Conservation (phyloP, 768 basidiomycete species). For the Russula foetens region DNA sequence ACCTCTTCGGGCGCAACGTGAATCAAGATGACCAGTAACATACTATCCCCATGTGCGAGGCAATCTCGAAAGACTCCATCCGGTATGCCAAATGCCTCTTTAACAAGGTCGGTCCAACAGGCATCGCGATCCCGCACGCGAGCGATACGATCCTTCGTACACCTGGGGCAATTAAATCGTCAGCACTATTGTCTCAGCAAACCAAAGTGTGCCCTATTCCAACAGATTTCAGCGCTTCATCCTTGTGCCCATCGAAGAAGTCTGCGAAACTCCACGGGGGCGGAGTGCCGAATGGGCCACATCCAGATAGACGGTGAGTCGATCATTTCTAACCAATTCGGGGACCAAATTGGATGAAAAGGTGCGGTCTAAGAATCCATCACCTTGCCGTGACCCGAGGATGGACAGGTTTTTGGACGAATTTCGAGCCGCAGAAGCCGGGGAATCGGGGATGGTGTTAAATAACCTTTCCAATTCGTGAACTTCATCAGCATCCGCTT, state of each 20-base stretch:
- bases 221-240: too few species aligned
- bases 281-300: neutral
- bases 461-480: neutral
- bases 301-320: neutral
- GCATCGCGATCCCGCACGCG: neutral
- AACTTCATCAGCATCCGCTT: neutral
- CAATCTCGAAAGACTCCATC: neutral
- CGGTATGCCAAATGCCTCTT: neutral
- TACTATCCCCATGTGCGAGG: too few species aligned
- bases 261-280: neutral
- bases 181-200: neutral
- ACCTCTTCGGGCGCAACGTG: too few species aligned
- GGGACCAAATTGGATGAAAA: neutral
- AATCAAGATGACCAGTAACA: too few species aligned
- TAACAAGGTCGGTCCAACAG: neutral
- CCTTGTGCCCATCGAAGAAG: too few species aligned
- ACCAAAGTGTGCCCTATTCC: neutral
- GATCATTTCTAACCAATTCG: too few species aligned
- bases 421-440: too few species aligned
- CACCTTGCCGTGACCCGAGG: neutral
- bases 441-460: neutral
- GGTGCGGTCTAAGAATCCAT: neutral
- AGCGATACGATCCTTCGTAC: neutral
- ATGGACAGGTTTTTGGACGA: neutral
- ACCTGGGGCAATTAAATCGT: too few species aligned